Evolutionary conservation across 805 yeast genomes (phyloP), one percentile per base, ranked within the genome.

Genomic region (Maudiozyma turicensis): DNA sequence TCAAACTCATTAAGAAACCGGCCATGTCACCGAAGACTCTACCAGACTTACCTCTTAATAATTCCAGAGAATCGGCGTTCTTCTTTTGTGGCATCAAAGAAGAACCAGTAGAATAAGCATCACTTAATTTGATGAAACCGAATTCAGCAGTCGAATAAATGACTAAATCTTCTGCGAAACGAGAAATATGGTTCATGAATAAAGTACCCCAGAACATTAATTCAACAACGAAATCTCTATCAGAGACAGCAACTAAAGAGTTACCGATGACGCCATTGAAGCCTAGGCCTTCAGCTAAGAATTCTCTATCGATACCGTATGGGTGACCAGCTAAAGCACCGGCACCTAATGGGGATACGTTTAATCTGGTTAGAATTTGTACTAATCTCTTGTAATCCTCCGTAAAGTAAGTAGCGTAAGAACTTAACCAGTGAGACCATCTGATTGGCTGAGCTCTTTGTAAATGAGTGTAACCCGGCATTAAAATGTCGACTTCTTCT

Each of bases 291-390:
- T 75, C 62, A 28, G 97, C 96, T 56, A 93, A 69, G 60, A 71
- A 89, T 65, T 91, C 96, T 65, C 99, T 78, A 69, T 93, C 98
- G 56, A 93, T 87, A n/a, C 98, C 98, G 63, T 90, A 93, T 39
- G 99, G 99, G 66, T 93, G 99, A 50, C 99, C 99, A 15, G 99
- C 99, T 52, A 93, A 76, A 7, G 99, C 99, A 60, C 99, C 99
- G 5, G 91, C 82, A 48, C 99, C 99, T 52, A 93, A 75, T 42
- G 99, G 99, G 37, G 89, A 84, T 57, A 77, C 80, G 65, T 95
- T 93, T 49, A 88, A 80, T 68, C 99, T 82, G 49, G 72, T 82
- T 55, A 84, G 77, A 48, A 93, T 75, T 69, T 95, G 93, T 54
- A 77, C 70, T 57, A 93, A 75, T 65, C 99, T 80, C 65, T 86